These are phyloP conservation scores for Boechera stricta DNA, from an alignment of 345 rosid genomes.

Conservation along the genomic window DNA sequence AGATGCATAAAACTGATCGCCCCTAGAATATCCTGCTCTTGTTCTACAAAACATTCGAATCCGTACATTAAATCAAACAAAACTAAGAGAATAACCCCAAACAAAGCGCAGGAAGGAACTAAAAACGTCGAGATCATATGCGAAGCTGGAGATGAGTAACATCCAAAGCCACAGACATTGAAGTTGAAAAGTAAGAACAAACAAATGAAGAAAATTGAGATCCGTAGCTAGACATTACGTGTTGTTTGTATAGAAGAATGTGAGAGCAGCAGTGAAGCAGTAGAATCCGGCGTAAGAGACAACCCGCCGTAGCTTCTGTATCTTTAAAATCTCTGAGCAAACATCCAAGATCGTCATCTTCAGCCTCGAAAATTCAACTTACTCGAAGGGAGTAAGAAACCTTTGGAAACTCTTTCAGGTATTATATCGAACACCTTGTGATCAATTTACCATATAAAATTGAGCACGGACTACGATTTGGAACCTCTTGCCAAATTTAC, in stretches of 20 bases:
- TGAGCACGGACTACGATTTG: not conserved
- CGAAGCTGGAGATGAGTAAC: no score
- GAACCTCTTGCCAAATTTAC: not conserved
- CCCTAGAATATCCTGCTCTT: constrained; percentile 89
- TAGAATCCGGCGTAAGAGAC: constrained; percentile 79
- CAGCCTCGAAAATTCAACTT: not conserved
- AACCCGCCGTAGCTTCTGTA: constrained; percentile 79
- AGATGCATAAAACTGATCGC: constrained; percentile 86
- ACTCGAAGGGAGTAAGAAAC: not conserved
- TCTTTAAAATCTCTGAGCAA: constrained; percentile 64
- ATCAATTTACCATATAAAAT: not conserved
- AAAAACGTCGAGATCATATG: not conserved
- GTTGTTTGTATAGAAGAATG: constrained; percentile 76
- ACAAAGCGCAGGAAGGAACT: not conserved
- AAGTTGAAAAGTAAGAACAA: not conserved
- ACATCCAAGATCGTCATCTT: constrained; percentile 51
- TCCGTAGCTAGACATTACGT: constrained; percentile 65
- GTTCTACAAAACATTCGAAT: constrained; percentile 57
- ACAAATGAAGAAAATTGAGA: no score
- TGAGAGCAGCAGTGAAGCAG: constrained; percentile 61
- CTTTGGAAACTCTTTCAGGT: constrained; percentile 16
- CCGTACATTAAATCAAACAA: constrained; percentile 6
- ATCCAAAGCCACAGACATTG: not conserved
- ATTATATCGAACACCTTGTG: constrained; percentile 34
- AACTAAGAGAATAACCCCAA: not conserved